A percentile compares a stretch with the other conserved stretches of the same genome.
Evolutionary conservation across 805 yeast species (phyloP).

Genomic region (Zygotorulaspora danielsina): DNA sequence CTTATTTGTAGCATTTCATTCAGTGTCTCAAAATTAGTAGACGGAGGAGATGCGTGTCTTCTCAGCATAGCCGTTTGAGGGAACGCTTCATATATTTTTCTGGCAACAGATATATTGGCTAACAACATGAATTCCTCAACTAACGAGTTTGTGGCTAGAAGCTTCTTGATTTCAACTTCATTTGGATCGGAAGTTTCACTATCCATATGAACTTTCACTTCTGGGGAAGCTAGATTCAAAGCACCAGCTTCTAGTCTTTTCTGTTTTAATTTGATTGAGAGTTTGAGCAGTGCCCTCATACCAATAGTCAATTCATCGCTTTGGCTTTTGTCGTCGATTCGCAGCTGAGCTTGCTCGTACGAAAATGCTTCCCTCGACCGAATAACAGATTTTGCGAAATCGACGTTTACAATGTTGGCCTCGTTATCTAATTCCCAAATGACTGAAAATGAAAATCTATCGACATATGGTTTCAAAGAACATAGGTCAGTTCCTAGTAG

Average conservation of each 20-base stretch:
- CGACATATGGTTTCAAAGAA: conserved; percentile 91
- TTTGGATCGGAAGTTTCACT: conserved; percentile 96
- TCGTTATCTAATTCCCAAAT: conserved; percentile 89
- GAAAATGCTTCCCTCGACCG: conserved; percentile 91
- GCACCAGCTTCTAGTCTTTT: conserved; percentile 93
- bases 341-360: conserved; percentile 84
- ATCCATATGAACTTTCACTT: conserved; percentile 95
- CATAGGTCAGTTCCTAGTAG: conserved; percentile 92
- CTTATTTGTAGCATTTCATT: conserved; percentile 84
- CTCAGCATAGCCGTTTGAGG: conserved; percentile 99
- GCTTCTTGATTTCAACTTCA: conserved; percentile 86
- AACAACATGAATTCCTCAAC: conserved; percentile 98
- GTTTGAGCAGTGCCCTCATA: conserved; percentile 70
- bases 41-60: conserved; percentile 97
- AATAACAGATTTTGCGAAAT: conserved; percentile 82
- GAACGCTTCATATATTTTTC: conserved; percentile 83
- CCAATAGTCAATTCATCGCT: conserved; percentile 84
- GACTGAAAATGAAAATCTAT: conserved; percentile 91
- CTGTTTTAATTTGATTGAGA: conserved; percentile 84
- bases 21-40: conserved; percentile 81
- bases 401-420: conserved; percentile 76
- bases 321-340: conserved; percentile 75
- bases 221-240: conserved; percentile 93
- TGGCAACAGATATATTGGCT: conserved; percentile 94
- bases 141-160: conserved; percentile 86